Evolutionary conservation across 2,329 filamentous ascomycete species (phyloP).

Genomic region (Blastomyces emzantsi): DNA sequence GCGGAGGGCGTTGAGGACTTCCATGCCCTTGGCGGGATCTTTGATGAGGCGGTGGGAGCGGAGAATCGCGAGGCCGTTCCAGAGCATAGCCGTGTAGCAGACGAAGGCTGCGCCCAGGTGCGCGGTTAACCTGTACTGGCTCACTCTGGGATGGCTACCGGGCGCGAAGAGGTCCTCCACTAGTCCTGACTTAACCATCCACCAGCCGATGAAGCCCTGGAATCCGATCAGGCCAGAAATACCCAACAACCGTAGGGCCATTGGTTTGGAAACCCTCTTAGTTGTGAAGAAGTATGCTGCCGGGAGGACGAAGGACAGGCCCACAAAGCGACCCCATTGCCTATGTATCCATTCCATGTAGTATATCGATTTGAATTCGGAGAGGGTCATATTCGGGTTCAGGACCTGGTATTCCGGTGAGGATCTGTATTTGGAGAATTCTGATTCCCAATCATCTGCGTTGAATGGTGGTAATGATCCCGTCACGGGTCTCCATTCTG

Average conservation of each 20-base stretch:
- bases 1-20: slow-evolving; percentile 53
- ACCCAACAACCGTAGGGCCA: slow-evolving; percentile 67
- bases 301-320: slow-evolving; percentile 79
- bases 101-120: slow-evolving; percentile 86
- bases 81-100: slow-evolving; percentile 91
- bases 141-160: slow-evolving; percentile 83
- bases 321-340: slow-evolving; percentile 87
- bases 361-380: slow-evolving; percentile 98
- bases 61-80: slow-evolving; percentile 76
- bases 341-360: slow-evolving; percentile 99
- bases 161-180: slow-evolving; percentile 93
- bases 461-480: slow-evolving; percentile 78
- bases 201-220: slow-evolving; percentile 94
- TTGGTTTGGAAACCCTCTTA: slow-evolving; percentile 64
- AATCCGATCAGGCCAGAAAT: slow-evolving; percentile 88
- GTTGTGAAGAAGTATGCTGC: slow-evolving; percentile 80
- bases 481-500: slow-evolving; percentile 96
- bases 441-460: slow-evolving; percentile 74
- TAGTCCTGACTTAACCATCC: slow-evolving; percentile 97
- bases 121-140: slow-evolving; percentile 83
- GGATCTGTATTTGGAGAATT: slow-evolving; percentile 84
- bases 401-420: slow-evolving; percentile 89
- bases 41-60: slow-evolving; percentile 64
- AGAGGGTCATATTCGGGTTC: slow-evolving; percentile 85
- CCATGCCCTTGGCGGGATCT: slow-evolving; percentile 54